Percentiles rank a stretch among this genome's conserved stretches.
Evolutionary conservation across 2,329 filamentous ascomycete genomes (phyloP).

Genomic region (Colletotrichum spaethianum): DNA sequence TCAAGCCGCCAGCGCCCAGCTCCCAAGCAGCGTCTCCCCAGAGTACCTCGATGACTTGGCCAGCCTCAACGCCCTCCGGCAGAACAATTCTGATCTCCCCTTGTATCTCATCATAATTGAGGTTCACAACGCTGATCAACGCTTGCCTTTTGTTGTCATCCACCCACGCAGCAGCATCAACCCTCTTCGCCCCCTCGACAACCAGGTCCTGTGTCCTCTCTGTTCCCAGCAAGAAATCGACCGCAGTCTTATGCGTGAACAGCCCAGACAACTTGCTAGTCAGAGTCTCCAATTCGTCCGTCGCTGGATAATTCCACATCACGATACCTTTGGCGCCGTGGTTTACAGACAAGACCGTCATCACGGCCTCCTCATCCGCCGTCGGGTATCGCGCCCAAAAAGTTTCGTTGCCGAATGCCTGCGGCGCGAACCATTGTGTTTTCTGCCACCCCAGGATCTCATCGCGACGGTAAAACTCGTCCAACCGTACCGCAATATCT

Average conservation of each 20-base stretch:
- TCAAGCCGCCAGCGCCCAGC: slow-evolving; percentile 2
- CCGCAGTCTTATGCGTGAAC: slow-evolving; percentile 53
- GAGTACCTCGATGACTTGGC: neutral
- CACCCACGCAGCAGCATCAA: slow-evolving; percentile 33
- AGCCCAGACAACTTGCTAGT: slow-evolving; percentile 57
- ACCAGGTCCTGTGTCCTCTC: slow-evolving; percentile 23
- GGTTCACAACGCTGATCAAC: slow-evolving; percentile 29
- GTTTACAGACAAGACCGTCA: slow-evolving; percentile 61
- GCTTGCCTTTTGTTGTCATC: slow-evolving; percentile 2
- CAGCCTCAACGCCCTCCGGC: slow-evolving; percentile 1
- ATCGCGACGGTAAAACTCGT: slow-evolving; percentile 56
- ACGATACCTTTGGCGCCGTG: slow-evolving; percentile 60
- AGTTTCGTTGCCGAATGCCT: slow-evolving; percentile 62
- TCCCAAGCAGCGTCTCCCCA: slow-evolving; percentile 29
- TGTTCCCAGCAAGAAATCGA: slow-evolving; percentile 50
- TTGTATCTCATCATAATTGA: slow-evolving; percentile 1
- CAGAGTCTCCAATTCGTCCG: slow-evolving; percentile 52
- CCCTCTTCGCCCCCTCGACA: slow-evolving; percentile 25
- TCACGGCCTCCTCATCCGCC: slow-evolving; percentile 58
- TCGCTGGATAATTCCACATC: slow-evolving; percentile 62
- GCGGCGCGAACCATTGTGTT: slow-evolving; percentile 60
- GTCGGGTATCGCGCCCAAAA: slow-evolving; percentile 65
- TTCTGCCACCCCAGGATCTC: slow-evolving; percentile 59
- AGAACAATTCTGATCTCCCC: slow-evolving; percentile 22
- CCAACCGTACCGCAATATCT: slow-evolving; percentile 63